Base-by-base conservation (phyloP, 108 stramenopile species). In the Cyclotella baltica region DNA sequence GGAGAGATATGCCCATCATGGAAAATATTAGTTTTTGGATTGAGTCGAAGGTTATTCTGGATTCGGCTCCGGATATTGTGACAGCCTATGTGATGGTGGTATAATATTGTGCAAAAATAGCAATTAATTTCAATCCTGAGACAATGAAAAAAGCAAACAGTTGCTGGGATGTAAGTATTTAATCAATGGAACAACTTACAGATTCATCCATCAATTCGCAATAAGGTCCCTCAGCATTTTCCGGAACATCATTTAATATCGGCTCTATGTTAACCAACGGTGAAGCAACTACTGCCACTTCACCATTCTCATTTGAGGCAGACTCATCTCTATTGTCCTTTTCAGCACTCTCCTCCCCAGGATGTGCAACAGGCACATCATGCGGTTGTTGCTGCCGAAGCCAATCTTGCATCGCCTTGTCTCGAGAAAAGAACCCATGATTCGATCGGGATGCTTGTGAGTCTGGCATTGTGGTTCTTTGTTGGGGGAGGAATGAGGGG, bases 1-100 rank as follows among this genome's bases (percentile, higher is more conserved):
- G 57, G 18, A 87, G 28, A 1, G 75, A 55, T 16, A 84, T 65
- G 20, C 85, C 71, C 1, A 87, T 62, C 3, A 78, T 38, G 37
- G 81, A 70, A 48, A 90, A 74, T 10, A 52, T 55, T 15, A 92
- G 52, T 69, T 94, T 90, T 46, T 87, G 86, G 20, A 90, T 74
- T 9, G 92, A 90, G 70, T 89, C 88, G 62, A 92, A 87, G 20
- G 43, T 83, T 20, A 88, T 72, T 50, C 70, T 76, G 2, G 73
- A 72, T 20, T 51, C 56, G n/a, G 82, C 82, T 35, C 78, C 85
- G 16, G 73, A 73, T 23, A 86, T 75, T 18, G 72, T 2, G 9
- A 77, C 75, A 27, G 65, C 70, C 81, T 81, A 28, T 25, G 27
- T 36, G n/a, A 61, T 3, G 18, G n/a, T n/a, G n/a, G n/a, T n/a